Base-by-base conservation (phyloP, 176 grass and related monocot genomes). In the Rhynchospora breviuscula region DNA sequence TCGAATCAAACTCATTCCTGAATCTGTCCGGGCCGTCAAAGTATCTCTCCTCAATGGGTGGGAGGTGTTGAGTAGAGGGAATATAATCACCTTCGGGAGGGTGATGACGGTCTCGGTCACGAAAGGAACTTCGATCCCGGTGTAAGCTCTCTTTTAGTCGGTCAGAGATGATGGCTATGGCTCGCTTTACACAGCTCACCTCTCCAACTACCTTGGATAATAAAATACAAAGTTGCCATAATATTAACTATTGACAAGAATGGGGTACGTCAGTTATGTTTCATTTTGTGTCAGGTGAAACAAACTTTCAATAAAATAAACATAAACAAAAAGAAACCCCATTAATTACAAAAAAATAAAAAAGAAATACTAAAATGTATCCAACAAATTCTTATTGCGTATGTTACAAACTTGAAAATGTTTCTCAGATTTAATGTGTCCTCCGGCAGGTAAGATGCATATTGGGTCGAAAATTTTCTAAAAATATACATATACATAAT, bases 71-170 rank as follows among this genome's bases (percentile, higher is more conserved):
- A 59, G 63, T 79, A 63, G 83, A 85, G 75, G 69, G 86, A 56
- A 87, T 7, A 75, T 88, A 91, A 78, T 95, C 95, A 80, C 92
- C 86, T 22, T 91, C 89, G 31, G 85, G 85, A 86, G 90, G 85
- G 79, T 91, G 67, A 21, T 89, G 87, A 26, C 77, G 82, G 7
- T 98, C 95, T 78, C 95, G 85, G 47, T 88, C 92, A 59, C 89
- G 87, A 26, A 89, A 91, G 67, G 89, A 87, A 80, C 95, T 90
- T 79, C 95, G 92, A 72, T 98, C 95, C 56, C 95, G 89, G 64
- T 98, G 95, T 76, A 98, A 85, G 70, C 95, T 98, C 87, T 98
- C 96, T 73, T 93, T 98, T 85, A 98, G 81, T 67, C 96, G 91
- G 70, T 92, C 93, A 63, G 93, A 90, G 40, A 98, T 91, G 52